A percentile compares a stretch with the other conserved stretches of the same genome.
Conservation (phyloP, 345 rosid species). For the Noccaea caerulescens region DNA sequence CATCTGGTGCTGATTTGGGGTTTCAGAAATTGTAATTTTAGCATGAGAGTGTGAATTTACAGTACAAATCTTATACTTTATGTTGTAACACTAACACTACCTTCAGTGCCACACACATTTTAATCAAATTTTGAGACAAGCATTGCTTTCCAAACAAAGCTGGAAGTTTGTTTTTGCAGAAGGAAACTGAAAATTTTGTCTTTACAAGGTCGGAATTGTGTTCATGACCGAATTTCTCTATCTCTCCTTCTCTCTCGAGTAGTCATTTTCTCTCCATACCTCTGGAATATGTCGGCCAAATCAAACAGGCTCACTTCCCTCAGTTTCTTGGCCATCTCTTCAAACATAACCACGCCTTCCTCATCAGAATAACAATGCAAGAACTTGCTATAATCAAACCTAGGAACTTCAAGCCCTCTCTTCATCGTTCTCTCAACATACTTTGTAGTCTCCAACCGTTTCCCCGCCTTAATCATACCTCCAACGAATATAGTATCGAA, state of each 20-base stretch:
- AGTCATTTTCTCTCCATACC: conserved; percentile 87
- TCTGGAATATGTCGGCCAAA: conserved; percentile 79
- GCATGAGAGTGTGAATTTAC: conserved; percentile 17
- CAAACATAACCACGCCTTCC: conserved; percentile 75
- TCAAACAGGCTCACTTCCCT: conserved; percentile 71
- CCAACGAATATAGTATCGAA: conserved; percentile 87
- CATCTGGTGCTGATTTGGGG: conserved; percentile 8
- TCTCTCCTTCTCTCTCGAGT: conserved; percentile 79
- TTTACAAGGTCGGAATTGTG: conserved; percentile 4
- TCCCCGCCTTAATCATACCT: conserved; percentile 88
- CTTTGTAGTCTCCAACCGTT: conserved; percentile 71
- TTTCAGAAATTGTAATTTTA: conserved; percentile 8
- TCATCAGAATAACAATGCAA: conserved; percentile 77
- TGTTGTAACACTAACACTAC: conserved; percentile 3
- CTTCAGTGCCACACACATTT: background rate
- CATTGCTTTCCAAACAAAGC: conserved; percentile 15
- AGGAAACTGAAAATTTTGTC: background rate
- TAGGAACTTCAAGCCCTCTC: conserved; percentile 76
- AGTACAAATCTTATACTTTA: background rate
- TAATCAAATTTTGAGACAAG: background rate
- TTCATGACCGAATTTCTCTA: conserved; percentile 41
- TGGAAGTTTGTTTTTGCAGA: background rate
- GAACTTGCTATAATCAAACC: conserved; percentile 85
- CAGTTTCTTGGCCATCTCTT: conserved; percentile 65
- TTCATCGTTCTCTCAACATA: conserved; percentile 71